Conservation (phyloP, 176 grass and related monocot genomes). For the Elaeis guineensis region DNA sequence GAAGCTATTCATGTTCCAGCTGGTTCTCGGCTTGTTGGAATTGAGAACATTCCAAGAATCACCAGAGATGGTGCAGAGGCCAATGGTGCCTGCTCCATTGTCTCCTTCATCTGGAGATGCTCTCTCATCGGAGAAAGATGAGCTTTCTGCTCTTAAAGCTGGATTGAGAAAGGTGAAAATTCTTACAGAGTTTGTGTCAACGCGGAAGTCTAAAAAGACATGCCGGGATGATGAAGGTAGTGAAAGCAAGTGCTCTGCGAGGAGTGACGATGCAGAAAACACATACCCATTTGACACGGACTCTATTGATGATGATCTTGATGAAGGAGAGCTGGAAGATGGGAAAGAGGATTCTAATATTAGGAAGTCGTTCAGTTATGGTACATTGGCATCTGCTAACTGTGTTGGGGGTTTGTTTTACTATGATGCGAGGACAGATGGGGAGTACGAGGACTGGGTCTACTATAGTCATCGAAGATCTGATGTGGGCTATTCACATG, state of each 20-base stretch:
- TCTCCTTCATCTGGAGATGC: conserved; percentile 58
- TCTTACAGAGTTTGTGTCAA: conserved; percentile 61
- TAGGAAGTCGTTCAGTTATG: conserved; percentile 93
- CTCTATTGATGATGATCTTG: conserved; percentile 60
- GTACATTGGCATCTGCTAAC: conserved; percentile 66
- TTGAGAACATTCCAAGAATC: conserved; percentile 31
- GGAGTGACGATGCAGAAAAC: conserved; percentile 56
- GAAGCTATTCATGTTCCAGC: conserved; percentile 31
- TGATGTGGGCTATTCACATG: conserved; percentile 47
- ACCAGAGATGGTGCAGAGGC: conserved; percentile 34
- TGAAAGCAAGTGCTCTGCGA: conserved; percentile 59
- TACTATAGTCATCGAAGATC: conserved; percentile 77
- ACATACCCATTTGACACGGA: conserved; percentile 53
- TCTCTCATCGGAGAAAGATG: conserved; percentile 63
- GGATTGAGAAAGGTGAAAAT: conserved; percentile 81
- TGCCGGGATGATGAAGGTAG: conserved; percentile 53
- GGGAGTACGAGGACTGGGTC: conserved; percentile 69
- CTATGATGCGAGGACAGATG: conserved; percentile 51
- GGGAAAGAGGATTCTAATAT: conserved; percentile 28
- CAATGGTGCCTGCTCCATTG: conserved; percentile 26
- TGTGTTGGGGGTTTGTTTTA: conserved; percentile 45
- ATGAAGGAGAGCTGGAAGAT: conserved; percentile 1
- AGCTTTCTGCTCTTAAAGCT: conserved; percentile 70
- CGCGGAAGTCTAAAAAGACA: conserved; percentile 51
- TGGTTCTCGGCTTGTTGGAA: conserved; percentile 47